These are phyloP conservation scores for Rhytidhysteron rufulum DNA, from an alignment of 2,329 filamentous ascomycete species.

Conservation along the genomic window DNA sequence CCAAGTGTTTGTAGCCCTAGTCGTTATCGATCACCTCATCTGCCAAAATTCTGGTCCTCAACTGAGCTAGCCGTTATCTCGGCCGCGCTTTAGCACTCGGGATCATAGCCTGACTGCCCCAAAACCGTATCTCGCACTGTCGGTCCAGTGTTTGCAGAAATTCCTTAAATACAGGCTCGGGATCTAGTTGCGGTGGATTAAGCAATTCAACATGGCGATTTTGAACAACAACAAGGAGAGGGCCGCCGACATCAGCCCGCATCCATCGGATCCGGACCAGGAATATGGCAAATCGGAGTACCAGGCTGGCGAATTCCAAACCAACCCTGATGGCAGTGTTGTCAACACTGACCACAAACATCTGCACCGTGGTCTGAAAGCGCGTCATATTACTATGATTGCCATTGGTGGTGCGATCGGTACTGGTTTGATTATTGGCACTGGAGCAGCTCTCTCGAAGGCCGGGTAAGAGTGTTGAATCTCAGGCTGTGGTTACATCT, in stretches of 20 bases:
- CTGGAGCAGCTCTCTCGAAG: conserved; percentile 48
- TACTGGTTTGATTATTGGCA: conserved; percentile 70
- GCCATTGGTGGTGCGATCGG: conserved; percentile 72
- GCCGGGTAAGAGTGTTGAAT: conserved; percentile 31
- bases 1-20: too few species aligned
- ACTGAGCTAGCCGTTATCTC: too few species aligned
- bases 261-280: background rate
- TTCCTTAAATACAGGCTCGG: too few species aligned
- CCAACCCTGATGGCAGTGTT: conserved; percentile 16
- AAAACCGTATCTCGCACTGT: too few species aligned
- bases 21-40: too few species aligned
- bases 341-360: conserved; percentile 27
- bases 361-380: conserved; percentile 51
- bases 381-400: conserved; percentile 58
- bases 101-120: too few species aligned
- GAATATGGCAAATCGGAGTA: background rate
- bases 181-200: too few species aligned
- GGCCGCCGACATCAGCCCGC: conserved; percentile 3
- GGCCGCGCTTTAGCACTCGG: too few species aligned
- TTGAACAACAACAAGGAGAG: conserved; percentile 5
- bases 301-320: background rate
- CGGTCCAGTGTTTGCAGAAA: too few species aligned
- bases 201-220: conserved; percentile 3
- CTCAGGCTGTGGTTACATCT: background rate
- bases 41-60: too few species aligned